Conservation (phyloP, 306 rosid genomes). For the Cicer judaicum region DNA sequence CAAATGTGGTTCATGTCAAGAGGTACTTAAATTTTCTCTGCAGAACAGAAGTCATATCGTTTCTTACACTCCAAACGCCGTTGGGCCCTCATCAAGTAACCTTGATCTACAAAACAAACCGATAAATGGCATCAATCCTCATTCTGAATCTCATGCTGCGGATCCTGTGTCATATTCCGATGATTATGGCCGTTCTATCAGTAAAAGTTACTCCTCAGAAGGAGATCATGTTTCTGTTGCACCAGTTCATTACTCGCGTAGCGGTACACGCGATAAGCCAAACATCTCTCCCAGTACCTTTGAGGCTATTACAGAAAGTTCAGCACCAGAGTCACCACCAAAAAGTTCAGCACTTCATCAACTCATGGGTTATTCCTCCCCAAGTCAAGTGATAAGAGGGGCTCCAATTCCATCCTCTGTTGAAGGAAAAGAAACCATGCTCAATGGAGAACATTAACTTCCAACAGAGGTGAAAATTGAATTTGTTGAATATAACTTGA, state of each 20-base stretch:
- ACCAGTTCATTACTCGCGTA: slow-evolving; percentile 21
- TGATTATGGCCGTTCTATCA: slow-evolving; percentile 57
- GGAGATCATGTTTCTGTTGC: slow-evolving; percentile 47
- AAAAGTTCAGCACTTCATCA: slow-evolving; percentile 79
- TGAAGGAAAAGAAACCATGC: slow-evolving; percentile 45
- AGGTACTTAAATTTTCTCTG: slow-evolving; percentile 79
- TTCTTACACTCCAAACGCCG: slow-evolving; percentile 47
- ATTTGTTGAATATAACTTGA: slow-evolving; percentile 24
- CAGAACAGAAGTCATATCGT: slow-evolving; percentile 61
- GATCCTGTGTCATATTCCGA: slow-evolving; percentile 70
- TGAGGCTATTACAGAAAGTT: slow-evolving; percentile 47
- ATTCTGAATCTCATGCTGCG: slow-evolving; percentile 43
- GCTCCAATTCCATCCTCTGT: slow-evolving; percentile 29
- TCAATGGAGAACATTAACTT: slow-evolving; percentile 35
- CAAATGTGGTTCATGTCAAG: slow-evolving; percentile 81
- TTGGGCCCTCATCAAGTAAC: slow-evolving; percentile 55
- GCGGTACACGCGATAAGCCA: slow-evolving; percentile 32
- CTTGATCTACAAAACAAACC: slow-evolving; percentile 43
- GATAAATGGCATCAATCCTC: slow-evolving; percentile 40
- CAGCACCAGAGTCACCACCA: slow-evolving; percentile 31
- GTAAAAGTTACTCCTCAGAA: slow-evolving; percentile 69
- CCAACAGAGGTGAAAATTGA: slow-evolving; percentile 19
- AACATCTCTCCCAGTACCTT: slow-evolving; percentile 40
- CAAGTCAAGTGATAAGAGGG: slow-evolving; percentile 72
- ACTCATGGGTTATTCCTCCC: slow-evolving; percentile 91